phyloP scores from a whole-genome alignment of 2,329 filamentous ascomycete genomes.

The Talaromyces sp. region DNA sequence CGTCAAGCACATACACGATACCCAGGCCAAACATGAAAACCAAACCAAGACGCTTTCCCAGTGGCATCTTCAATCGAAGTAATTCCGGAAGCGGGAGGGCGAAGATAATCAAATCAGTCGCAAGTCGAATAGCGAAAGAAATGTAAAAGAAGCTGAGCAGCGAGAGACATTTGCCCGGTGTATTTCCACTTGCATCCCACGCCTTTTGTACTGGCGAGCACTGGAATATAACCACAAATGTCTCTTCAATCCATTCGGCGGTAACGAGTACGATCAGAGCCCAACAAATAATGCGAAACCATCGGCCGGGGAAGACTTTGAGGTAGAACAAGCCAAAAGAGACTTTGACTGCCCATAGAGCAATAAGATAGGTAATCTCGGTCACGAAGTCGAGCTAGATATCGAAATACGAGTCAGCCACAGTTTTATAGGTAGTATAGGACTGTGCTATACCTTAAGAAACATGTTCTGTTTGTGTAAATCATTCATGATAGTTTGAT shows the following conservation, averaged over 20 bases:
- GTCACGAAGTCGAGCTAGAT: slow-evolving; percentile 26
- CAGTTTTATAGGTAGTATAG: background rate
- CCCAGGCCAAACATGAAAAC: slow-evolving; percentile 27
- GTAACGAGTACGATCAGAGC: slow-evolving; percentile 43
- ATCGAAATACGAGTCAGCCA: background rate
- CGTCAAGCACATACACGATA: slow-evolving; percentile 20
- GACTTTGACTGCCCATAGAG: slow-evolving; percentile 33
- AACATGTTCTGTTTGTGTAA: slow-evolving; percentile 21
- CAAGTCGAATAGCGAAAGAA: slow-evolving; percentile 24
- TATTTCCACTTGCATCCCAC: slow-evolving; percentile 22
- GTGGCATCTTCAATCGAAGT: slow-evolving; percentile 22
- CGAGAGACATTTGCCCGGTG: slow-evolving; percentile 22
- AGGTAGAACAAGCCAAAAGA: slow-evolving; percentile 29
- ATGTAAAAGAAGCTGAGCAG: slow-evolving; percentile 24
- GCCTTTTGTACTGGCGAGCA: slow-evolving; percentile 25
- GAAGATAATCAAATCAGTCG: slow-evolving; percentile 24
- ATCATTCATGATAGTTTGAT: slow-evolving; percentile 16
- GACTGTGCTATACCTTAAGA: slow-evolving; percentile 21
- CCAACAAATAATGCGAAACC: slow-evolving; percentile 23
- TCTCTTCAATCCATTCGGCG: slow-evolving; percentile 66
- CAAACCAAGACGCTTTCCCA: slow-evolving; percentile 23
- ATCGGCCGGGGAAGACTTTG: slow-evolving; percentile 25
- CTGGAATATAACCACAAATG: slow-evolving; percentile 59
- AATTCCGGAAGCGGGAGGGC: slow-evolving; percentile 24
- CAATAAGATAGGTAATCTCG: slow-evolving; percentile 28